Base-by-base conservation (phyloP, 805 yeast species). In the Candida ortonii region DNA sequence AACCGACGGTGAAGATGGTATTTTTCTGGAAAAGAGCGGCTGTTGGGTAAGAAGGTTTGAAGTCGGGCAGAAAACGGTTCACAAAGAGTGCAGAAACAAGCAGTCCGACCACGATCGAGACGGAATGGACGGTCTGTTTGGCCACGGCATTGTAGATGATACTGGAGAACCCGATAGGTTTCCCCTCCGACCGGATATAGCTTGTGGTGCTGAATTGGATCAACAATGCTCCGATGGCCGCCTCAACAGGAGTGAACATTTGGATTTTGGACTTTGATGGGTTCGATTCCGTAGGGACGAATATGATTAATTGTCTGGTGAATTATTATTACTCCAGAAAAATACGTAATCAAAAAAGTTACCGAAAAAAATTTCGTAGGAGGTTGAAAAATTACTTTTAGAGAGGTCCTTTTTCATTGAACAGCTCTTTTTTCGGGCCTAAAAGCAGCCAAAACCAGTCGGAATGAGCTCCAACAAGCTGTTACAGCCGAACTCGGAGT, bases 101-200 rank as follows among this genome's bases (percentile, higher is more conserved):
- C 28, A 70, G 36, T 3, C 78, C 78, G 0, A 41, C 11, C 1
- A 64, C 32, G 0, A 70, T 51, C 3, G 71, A 51, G 3, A 55
- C 16, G 22, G 60, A 46, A 20, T 55, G 41, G 3, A 41, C 32
- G 1, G 55, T 34, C 4, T 65, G 59, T 6, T 39, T 49, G 16
- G 47, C 33, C 1, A 61, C 24, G 3, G 64, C 36, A n/a, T 54
- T 57, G 38, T 52, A 62, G 12, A 71, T 39, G 0, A 62, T 48
- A 1, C 75, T 67, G 0, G 78, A 73, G 43, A 70, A 70, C 3
- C 78, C 78, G 7, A 72, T 52, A 1, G 64, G 60, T 12, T 53
- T 52, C 3, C 79, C 79, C 18, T 59, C 49, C 7, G 57, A 52
- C 21, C 49, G 41, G 18, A 68, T 51, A 43, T 61, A 70, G 13